Conservation (phyloP, 73 alveolate genomes). For the Tetrahymena thermophila region DNA sequence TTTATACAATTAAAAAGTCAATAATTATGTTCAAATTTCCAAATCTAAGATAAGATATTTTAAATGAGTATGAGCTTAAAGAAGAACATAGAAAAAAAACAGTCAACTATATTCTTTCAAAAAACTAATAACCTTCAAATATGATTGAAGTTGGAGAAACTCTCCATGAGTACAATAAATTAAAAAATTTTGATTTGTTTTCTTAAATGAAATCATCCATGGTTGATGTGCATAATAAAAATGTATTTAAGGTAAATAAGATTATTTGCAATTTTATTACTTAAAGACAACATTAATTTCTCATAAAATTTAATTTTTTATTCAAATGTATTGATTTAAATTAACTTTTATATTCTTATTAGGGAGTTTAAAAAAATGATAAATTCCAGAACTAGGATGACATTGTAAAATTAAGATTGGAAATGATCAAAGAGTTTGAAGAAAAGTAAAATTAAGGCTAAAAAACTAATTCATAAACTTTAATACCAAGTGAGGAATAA, state of each 20-base stretch:
- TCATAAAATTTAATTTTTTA: no score
- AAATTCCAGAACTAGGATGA: not conserved
- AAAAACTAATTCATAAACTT: not conserved
- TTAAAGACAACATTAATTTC: not conserved
- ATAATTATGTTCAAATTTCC: not conserved
- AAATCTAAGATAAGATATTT: not conserved
- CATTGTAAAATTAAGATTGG: not conserved
- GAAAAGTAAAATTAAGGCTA: not conserved
- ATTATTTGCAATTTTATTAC: no score
- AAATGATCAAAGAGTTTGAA: not conserved
- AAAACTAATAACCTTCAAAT: not conserved
- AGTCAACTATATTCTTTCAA: not conserved
- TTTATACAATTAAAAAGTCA: not conserved
- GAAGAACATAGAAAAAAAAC: not conserved
- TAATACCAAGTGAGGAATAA: not conserved
- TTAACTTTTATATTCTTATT: no score
- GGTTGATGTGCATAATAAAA: not conserved
- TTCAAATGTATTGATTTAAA: no score
- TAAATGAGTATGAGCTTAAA: not conserved
- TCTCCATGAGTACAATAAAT: not conserved
- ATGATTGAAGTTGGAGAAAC: not conserved
- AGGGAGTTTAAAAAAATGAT: not conserved
- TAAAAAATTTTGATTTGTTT: not conserved
- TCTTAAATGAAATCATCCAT: not conserved
- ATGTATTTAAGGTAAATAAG: not conserved